These are phyloP conservation scores for Skeletonema tropicum DNA, from an alignment of 108 stramenopile genomes.

Conservation along the genomic window DNA sequence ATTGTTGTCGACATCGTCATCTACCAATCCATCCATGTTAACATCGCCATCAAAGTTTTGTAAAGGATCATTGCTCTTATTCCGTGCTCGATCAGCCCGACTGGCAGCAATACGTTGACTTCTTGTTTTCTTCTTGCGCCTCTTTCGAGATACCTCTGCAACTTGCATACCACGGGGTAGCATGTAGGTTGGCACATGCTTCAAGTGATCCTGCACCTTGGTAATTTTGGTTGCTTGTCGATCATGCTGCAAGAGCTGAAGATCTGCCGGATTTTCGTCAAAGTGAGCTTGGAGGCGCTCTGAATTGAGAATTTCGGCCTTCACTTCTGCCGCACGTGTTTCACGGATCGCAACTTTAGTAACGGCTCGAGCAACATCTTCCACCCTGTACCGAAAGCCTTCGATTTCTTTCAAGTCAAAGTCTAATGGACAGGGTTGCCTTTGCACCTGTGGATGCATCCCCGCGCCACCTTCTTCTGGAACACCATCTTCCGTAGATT, in stretches of 20 bases:
- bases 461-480: constrained; percentile 12
- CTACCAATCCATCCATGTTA: constrained; percentile 62
- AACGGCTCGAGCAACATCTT: constrained; percentile 92
- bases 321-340: constrained; percentile 92
- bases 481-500: constrained; percentile 31
- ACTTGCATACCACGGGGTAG: constrained; percentile 92
- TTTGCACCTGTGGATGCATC: constrained; percentile 23
- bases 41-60: constrained; percentile 84
- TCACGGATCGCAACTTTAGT: constrained; percentile 87
- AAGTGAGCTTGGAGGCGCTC: constrained; percentile 93
- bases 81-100: constrained; percentile 25
- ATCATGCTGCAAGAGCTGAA: constrained; percentile 87
- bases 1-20: constrained; percentile 40
- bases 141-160: constrained; percentile 71
- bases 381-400: constrained; percentile 97
- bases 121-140: constrained; percentile 73
- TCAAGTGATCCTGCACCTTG: constrained; percentile 87
- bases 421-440: constrained; percentile 93
- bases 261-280: constrained; percentile 92
- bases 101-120: constrained; percentile 31
- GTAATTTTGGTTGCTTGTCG: constrained; percentile 75
- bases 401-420: constrained; percentile 95
- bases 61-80: constrained; percentile 90
- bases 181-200: constrained; percentile 95
- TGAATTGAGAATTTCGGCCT: constrained; percentile 94